Evolutionary conservation across 495 filamentous ascomycete species (phyloP), one percentile per base, ranked within the genome.

Genomic region (Astrothelium macrocarpum): DNA sequence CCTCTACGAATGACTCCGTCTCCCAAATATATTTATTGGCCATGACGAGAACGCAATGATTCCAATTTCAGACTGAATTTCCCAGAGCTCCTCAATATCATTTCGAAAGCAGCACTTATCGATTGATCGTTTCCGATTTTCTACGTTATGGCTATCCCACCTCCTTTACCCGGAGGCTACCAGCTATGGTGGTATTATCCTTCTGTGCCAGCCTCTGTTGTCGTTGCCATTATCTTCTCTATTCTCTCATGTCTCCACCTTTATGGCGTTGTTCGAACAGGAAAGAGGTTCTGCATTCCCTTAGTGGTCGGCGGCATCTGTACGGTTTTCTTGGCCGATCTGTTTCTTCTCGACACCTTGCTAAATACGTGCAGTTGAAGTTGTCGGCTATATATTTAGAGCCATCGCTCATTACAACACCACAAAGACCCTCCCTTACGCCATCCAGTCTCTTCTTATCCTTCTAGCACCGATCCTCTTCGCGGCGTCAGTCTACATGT

Each of bases 251-350:
- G 71, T 0, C 25, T 76, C 0, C 82, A 85, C 59, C 58, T 70
- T 25, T 83, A 73, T 39, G 77, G 79, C 14, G 67, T 81, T 10
- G 58, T 77, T 16, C 73, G 72, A 10, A 78, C 74, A 7, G 65
- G 77, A 32, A 74, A 77, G 20, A 81, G 78, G 79, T 85, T 82
- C 72, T 78, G 82, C 73, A 76, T 84, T 20, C 75, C 80, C 1
- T 84, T 87, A 66, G 62, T 77, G 31, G 71, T 85, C n/a, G 82
- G 84, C 28, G 80, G 78, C 18, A 63, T 78, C 29, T 74, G 82
- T 85, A 73, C 65, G 82, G 74, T 29, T n/a, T 46, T 31, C 64
- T 64, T n/a, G n/a, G n/a, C n/a, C n/a, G 46, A 69, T 61, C 60
- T 14, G 43, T 42, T 16, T 16, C 18, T 16, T 10, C 36, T 16